phyloP scores from a whole-genome alignment of 331 rosid genomes.

The Pyracantha coccinea region DNA sequence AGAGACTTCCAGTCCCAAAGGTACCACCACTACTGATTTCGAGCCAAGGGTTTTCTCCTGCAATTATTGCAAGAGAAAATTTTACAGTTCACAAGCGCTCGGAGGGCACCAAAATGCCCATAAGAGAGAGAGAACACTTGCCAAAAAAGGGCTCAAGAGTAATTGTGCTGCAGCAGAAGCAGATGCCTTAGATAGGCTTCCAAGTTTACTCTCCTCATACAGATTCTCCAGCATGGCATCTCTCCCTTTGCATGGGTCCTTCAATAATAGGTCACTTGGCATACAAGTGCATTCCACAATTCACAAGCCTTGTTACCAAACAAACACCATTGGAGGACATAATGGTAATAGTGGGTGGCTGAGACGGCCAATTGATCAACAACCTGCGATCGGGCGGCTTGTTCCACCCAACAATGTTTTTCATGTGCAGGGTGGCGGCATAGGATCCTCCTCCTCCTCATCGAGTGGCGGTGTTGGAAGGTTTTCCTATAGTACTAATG shows the following conservation, averaged over 20 bases:
- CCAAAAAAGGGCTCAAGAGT: slow-evolving; percentile 41
- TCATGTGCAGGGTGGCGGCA: slow-evolving; percentile 23
- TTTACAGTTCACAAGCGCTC: slow-evolving; percentile 86
- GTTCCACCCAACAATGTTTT: slow-evolving; percentile 11
- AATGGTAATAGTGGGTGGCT: slow-evolving; percentile 23
- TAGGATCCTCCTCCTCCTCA: slow-evolving; percentile 29
- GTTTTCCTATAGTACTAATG: slow-evolving; percentile 18
- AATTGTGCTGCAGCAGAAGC: slow-evolving; percentile 11
- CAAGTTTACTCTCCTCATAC: slow-evolving; percentile 1
- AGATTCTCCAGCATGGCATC: slow-evolving; percentile 68
- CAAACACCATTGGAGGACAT: slow-evolving; percentile 15
- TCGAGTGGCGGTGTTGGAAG: slow-evolving; percentile 33
- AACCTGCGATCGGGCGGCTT: slow-evolving; percentile 46
- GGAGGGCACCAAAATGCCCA: slow-evolving; percentile 98
- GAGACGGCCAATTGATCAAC: slow-evolving; percentile 43
- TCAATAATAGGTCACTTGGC: slow-evolving; percentile 57
- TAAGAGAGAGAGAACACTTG: slow-evolving; percentile 70
- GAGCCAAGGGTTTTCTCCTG: slow-evolving; percentile 73
- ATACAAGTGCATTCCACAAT: slow-evolving; percentile 63
- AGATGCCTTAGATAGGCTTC: slow-evolving; percentile 17
- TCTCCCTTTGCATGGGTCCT: slow-evolving; percentile 79
- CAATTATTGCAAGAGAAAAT: slow-evolving; percentile 83
- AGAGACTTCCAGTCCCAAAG: slow-evolving; percentile 12
- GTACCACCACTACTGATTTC: not conserved
- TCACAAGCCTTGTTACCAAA: slow-evolving; percentile 45